Base-by-base conservation (phyloP, 306 rosid species). In the Pterocarpus macrocarpus region DNA sequence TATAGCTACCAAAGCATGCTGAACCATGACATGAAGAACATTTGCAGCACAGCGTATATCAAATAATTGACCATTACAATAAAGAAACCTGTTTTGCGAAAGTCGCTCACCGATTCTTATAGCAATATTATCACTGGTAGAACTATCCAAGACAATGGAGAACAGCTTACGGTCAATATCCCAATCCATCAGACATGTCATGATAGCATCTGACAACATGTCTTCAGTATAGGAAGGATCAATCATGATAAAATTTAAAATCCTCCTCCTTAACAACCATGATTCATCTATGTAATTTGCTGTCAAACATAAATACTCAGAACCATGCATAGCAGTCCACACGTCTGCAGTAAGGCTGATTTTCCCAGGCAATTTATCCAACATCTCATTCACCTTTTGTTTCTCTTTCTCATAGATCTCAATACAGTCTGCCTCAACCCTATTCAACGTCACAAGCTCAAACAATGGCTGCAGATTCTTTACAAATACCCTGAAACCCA, bases 321-420 rank as follows among this genome's bases (percentile, higher is more conserved):
- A 75, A 78, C 86, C 80, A 72, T 75, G 83, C 52, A 44, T 32
- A 36, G 89, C 80, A 55, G 83, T 81, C 97, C 97, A 92, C 90
- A 84, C 73, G 76, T 90, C 92, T 69, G 83, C 93, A 57, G 88
- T 78, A 72, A 92, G 85, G 84, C 93, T 90, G 72, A 92, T 86
- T 81, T 88, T 92, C 71, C 97, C 97, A 44, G 93, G 92, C 85
- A 92, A 82, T 75, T 89, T 92, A 89, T 90, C 97, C 84, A 92
- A 82, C 56, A 90, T 80, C 77, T 92, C 97, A 62, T 34, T 90
- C 79, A 90, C 90, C 64, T 90, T 92, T 74, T 87, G 97, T 78
- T 88, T 92, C 90, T 92, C 94, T 85, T 87, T 88, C 74, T 52
- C 55, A 16, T 90, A 90, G 41, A 92, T 90, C 78, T 92, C 97